Conservation (phyloP, 192 early-diverging fungal genomes). For the Entomortierella beljakovae region DNA sequence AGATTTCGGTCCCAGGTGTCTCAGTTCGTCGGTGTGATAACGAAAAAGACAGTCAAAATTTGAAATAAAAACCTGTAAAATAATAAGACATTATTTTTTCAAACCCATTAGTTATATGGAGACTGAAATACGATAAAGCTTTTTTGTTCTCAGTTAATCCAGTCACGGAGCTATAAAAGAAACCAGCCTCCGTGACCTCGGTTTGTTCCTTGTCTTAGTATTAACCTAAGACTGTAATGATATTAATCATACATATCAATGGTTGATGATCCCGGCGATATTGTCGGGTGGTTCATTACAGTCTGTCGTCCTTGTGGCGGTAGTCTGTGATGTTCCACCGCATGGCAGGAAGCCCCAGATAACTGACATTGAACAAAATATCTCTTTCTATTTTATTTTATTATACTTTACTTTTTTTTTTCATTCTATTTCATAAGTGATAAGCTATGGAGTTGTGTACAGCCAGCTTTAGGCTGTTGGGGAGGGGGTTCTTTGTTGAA, state of each 20-base stretch:
- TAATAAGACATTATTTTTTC: neutral
- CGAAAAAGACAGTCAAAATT: too few relatives aligned
- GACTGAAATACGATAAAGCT: too few relatives aligned
- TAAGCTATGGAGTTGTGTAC: too few relatives aligned
- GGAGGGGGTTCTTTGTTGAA: too few relatives aligned
- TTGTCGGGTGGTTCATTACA: constrained; percentile 36
- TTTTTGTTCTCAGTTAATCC: neutral
- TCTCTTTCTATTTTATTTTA: neutral
- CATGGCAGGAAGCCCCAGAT: constrained; percentile 50
- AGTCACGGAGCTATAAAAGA: constrained; percentile 33
- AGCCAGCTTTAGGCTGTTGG: too few relatives aligned
- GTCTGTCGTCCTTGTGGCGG: constrained; percentile 16
- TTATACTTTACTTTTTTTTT: too few relatives aligned
- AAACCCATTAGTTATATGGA: too few relatives aligned
- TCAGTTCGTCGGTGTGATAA: too few relatives aligned
- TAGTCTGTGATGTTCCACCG: constrained; percentile 5
- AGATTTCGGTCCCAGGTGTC: too few relatives aligned
- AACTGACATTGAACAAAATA: constrained; percentile 50
- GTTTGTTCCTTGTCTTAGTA: constrained; percentile 53
- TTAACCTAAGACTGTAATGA: constrained; percentile 59
- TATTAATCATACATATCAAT: constrained; percentile 60
- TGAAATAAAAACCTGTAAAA: too few relatives aligned
- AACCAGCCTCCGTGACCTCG: constrained; percentile 25
- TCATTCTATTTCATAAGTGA: too few relatives aligned
- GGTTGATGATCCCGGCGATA: constrained; percentile 52